These are phyloP conservation scores for Coelastrella sp. DNA, from an alignment of 139 green algal species.

Conservation along the genomic window DNA sequence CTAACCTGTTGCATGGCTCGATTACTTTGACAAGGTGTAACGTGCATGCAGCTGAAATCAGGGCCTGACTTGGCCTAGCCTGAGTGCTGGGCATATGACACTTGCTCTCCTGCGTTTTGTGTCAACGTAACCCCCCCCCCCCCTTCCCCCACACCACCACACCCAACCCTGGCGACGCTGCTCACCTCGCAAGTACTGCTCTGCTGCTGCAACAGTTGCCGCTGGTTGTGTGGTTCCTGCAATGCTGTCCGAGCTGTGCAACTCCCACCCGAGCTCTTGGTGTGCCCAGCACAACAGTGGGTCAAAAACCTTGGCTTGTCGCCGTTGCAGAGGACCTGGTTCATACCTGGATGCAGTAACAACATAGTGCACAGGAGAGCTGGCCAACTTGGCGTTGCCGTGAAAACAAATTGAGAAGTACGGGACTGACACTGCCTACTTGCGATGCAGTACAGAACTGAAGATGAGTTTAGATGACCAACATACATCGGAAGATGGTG, in stretches of 20 bases:
- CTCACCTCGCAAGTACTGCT: conserved; percentile 63
- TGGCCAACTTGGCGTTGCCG: not conserved
- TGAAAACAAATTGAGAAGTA: too few relatives aligned
- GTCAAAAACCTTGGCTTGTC: conserved; percentile 64
- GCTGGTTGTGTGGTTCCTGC: conserved; percentile 69
- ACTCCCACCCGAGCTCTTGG: conserved; percentile 64
- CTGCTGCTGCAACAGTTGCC: conserved; percentile 53
- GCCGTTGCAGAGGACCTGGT: conserved; percentile 18
- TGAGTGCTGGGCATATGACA: too few relatives aligned
- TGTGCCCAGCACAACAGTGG: conserved; percentile 78
- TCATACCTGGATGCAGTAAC: conserved; percentile 17
- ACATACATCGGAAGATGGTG: too few relatives aligned
- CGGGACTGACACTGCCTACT: too few relatives aligned
- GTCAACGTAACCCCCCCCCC: too few relatives aligned
- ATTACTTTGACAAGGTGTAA: not conserved
- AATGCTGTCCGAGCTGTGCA: conserved; percentile 72
- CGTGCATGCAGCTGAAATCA: too few relatives aligned
- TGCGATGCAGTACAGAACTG: too few relatives aligned
- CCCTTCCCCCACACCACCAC: too few relatives aligned
- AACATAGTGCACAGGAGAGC: not conserved
- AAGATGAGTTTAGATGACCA: too few relatives aligned
- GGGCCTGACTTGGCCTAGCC: too few relatives aligned
- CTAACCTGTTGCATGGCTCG: not conserved
- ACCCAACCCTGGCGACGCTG: too few relatives aligned
- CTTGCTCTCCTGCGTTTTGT: too few relatives aligned